Base-by-base conservation (phyloP, 768 basidiomycete genomes). In the Boletus bicolor region DNA sequence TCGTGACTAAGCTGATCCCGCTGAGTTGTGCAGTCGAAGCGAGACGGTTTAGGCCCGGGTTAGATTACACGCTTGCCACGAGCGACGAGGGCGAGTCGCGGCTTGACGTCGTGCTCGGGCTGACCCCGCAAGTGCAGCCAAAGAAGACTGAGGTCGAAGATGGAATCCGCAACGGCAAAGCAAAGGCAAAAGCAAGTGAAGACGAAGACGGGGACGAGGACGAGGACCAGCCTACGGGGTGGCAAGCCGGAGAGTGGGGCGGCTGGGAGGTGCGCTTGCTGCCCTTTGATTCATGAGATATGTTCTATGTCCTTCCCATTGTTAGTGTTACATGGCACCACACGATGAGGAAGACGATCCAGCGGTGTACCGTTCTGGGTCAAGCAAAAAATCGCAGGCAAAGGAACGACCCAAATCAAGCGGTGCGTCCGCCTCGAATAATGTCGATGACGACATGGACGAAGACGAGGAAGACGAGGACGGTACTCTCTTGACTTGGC, bases 311-410 rank as follows among this genome's bases (percentile, higher is more conserved):
- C 39, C 30, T 36, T 49, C 44, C 8, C 12, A 0, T 53, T 14
- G 21, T 49, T 58, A 93, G 87, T 94, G 93, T 67, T 98, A 98
- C 71, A 89, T 97, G 83, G 90, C 93, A 2, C 91, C 92, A 41
- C 93, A 96, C 60, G 87, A 95, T 58, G 93, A 91, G 62, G 92
- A 93, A 65, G 94, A 96, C 59, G 95, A 98, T 70, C 94, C 94
- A 14, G 93, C 95, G 2, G 88, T 97, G 15, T 98, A 96, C 70
- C 87, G 93, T 30, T 80, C 84, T 21, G 77, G 78, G 17, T 72
- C 75, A 39, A 78, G 79, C 66, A 78, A 71, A 62, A 70, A 67
- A 44, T 30, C 61, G 9, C 57, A 66, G n/a, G n/a, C 46, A 26
- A 68, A 63, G 43, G 61, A 64, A 26, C 49, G 43, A 15, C 50